A percentile compares a stretch with the other conserved stretches of the same genome.
Evolutionary conservation across 2,329 filamentous ascomycete species (phyloP).

Genomic region (Venturia aucupariae): DNA sequence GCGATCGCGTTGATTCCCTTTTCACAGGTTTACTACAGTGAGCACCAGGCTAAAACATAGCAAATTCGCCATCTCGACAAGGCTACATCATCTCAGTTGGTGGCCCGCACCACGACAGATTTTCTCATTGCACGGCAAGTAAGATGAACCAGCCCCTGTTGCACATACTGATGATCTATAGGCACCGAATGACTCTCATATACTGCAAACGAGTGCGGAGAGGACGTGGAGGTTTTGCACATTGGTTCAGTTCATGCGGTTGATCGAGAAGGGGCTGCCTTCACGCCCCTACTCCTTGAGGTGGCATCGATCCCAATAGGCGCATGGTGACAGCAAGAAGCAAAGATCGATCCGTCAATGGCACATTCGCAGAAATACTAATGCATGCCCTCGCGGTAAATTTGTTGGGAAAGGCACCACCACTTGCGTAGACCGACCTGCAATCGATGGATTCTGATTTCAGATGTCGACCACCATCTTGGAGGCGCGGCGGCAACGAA

Average conservation of each 20-base stretch:
- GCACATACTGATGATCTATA: not conserved
- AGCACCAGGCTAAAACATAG: too few relatives aligned
- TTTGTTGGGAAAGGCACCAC: not conserved
- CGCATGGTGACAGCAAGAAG: not conserved
- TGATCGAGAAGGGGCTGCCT: not conserved
- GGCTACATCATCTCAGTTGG: too few relatives aligned
- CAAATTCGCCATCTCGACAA: too few relatives aligned
- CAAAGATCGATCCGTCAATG: not conserved
- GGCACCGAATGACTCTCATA: not conserved
- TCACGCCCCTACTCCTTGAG: too few relatives aligned
- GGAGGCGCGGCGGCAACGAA: not conserved
- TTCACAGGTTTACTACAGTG: too few relatives aligned
- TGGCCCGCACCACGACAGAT: too few relatives aligned
- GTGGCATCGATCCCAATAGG: not conserved
- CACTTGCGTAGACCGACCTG: not conserved
- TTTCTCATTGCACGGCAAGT: not conserved
- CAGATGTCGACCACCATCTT: too few relatives aligned
- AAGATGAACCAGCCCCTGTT: too few relatives aligned
- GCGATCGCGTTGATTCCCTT: too few relatives aligned
- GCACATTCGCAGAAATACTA: not conserved
- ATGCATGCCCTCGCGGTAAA: not conserved
- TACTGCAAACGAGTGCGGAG: not conserved
- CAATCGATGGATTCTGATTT: too few relatives aligned
- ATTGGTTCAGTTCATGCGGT: not conserved
- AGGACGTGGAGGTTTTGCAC: not conserved